phyloP scores from a whole-genome alignment of 2,329 filamentous ascomycete genomes.

The Trichoderma sp. region DNA sequence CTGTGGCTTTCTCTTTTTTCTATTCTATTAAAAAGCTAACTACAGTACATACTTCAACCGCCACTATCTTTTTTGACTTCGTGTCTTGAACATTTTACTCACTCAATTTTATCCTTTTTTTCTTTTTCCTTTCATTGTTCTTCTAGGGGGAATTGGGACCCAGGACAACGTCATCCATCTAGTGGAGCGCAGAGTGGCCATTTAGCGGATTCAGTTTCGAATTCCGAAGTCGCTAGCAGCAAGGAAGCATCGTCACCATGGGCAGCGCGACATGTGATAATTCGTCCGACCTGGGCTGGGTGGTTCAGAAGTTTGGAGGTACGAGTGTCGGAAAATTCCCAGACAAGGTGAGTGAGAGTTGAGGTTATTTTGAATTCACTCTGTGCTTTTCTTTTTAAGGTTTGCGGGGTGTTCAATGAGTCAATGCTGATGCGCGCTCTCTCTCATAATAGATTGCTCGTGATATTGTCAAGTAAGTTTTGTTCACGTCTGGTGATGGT shows the following conservation, averaged over 20 bases:
- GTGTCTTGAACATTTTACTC: neutral
- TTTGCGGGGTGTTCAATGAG: neutral
- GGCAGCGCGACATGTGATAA: constrained; percentile 39
- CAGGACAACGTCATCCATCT: neutral
- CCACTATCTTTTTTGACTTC: neutral
- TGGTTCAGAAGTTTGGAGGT: constrained; percentile 93
- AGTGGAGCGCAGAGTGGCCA: neutral
- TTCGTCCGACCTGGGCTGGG: constrained; percentile 60
- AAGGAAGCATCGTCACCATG: constrained; percentile 28
- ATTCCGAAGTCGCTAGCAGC: constrained; percentile 21
- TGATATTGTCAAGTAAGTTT: constrained; percentile 46
- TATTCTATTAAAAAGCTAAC: neutral
- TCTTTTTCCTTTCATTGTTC: neutral
- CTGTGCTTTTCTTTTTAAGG: neutral
- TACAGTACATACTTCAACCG: neutral
- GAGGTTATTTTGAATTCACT: neutral
- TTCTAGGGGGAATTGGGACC: neutral
- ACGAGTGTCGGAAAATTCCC: constrained; percentile 96
- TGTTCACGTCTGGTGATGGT: neutral
- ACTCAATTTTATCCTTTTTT: neutral
- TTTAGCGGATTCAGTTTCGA: neutral
- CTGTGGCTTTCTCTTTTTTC: constrained; percentile 5
- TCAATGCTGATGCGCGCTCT: constrained; percentile 9
- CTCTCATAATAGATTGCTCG: constrained; percentile 39
- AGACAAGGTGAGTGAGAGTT: constrained; percentile 52